Percentiles rank a stretch among this genome's conserved stretches.
These are phyloP conservation scores for Podospora pseudocomata DNA, from an alignment of 495 filamentous ascomycete genomes.

Conservation along the genomic window DNA sequence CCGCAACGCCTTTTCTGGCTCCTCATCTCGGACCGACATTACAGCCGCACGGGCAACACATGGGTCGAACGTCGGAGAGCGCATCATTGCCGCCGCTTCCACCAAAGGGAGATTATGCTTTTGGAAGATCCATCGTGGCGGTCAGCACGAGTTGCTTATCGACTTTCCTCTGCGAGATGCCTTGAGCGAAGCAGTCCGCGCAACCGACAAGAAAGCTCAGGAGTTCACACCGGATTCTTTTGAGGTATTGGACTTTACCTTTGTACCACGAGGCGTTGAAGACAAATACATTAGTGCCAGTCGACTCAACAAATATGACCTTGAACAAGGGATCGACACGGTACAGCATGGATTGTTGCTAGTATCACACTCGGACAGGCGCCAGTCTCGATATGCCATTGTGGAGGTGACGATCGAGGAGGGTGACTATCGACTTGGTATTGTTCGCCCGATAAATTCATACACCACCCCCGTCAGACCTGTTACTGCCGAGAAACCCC, in stretches of 20 bases:
- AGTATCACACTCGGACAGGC: constrained; percentile 33
- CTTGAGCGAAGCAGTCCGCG: constrained; percentile 34
- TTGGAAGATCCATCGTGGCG: constrained; percentile 85
- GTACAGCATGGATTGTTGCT: constrained; percentile 46
- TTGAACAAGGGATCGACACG: constrained; percentile 39
- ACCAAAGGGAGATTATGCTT: constrained; percentile 68
- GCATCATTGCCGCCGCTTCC: constrained; percentile 75
- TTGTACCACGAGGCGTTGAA: constrained; percentile 43
- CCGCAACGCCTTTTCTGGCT: constrained; percentile 63
- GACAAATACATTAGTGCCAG: constrained; percentile 41
- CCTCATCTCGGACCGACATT: constrained; percentile 66
- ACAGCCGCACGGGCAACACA: constrained; percentile 68
- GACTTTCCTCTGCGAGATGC: constrained; percentile 42
- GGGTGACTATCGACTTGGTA: constrained; percentile 41
- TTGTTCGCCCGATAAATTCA: constrained; percentile 59
- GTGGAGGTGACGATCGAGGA: constrained; percentile 44
- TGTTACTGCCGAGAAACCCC: constrained; percentile 51
- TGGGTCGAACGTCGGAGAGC: constrained; percentile 71
- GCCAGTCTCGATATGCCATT: constrained; percentile 39
- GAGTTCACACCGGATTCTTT: constrained; percentile 37
- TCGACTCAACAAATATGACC: constrained; percentile 36
- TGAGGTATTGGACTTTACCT: constrained; percentile 48
- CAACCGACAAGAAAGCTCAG: constrained; percentile 27
- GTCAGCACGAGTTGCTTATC: constrained; percentile 55
- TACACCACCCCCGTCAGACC: constrained; percentile 49